Evolutionary conservation across 1,284 basidiomycete genomes (phyloP).

Genomic region (Cryptococcus deneoformans): DNA sequence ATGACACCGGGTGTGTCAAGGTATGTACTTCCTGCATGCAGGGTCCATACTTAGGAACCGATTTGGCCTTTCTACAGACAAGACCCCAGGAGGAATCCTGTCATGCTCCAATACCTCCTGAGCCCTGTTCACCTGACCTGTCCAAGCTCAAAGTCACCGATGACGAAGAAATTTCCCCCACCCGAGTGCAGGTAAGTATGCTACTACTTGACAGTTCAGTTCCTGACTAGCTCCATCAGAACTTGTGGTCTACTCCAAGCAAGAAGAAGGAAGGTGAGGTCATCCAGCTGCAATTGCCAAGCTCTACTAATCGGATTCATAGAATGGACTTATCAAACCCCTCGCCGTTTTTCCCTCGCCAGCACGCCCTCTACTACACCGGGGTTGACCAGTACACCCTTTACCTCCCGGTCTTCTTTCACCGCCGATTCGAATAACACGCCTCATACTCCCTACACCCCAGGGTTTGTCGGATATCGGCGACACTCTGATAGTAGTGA

Average conservation of each 20-base stretch:
- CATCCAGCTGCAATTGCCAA: background rate
- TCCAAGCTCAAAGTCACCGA: background rate
- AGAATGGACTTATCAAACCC: conserved; percentile 7
- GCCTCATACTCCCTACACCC: conserved; percentile 11
- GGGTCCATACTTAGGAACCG: too few species aligned
- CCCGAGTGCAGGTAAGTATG: background rate
- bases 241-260: conserved; percentile 2
- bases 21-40: too few species aligned
- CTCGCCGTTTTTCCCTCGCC: conserved; percentile 2
- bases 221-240: background rate
- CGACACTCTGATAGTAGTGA: background rate
- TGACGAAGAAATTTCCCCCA: background rate
- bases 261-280: conserved; percentile 9
- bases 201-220: background rate
- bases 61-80: too few species aligned
- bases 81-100: too few species aligned
- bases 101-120: too few species aligned
- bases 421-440: conserved; percentile 1
- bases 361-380: conserved; percentile 3
- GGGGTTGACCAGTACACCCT: conserved; percentile 9
- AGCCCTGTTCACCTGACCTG: background rate
- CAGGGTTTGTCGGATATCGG: background rate
- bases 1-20: too few species aligned
- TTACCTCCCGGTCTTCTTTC: conserved; percentile 5
- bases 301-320: background rate